Evolutionary conservation across 2,329 filamentous ascomycete genomes (phyloP).

Genomic region (Scopulariopsis brevicaulis): DNA sequence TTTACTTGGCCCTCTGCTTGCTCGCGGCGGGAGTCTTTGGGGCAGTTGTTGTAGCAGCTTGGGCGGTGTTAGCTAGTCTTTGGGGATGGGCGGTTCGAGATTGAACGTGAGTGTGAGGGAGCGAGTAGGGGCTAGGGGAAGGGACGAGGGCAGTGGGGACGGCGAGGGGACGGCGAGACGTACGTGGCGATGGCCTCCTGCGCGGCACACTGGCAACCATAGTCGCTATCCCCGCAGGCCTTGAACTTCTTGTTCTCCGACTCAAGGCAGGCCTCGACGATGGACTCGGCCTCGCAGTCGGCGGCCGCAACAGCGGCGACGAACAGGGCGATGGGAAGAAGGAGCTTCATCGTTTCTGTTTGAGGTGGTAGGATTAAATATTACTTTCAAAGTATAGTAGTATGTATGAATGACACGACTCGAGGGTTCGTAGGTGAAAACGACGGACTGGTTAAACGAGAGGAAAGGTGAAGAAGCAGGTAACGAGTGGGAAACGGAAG

Average conservation of each 20-base stretch:
- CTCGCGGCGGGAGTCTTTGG: slow-evolving; percentile 28
- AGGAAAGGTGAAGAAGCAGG: too few species aligned
- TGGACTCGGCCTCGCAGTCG: slow-evolving; percentile 31
- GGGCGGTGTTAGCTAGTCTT: neutral
- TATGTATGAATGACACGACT: neutral
- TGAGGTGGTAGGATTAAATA: neutral
- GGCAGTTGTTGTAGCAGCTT: slow-evolving; percentile 47
- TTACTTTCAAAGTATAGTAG: neutral
- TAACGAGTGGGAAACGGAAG: too few species aligned
- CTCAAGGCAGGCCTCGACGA: slow-evolving; percentile 30
- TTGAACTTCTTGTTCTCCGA: slow-evolving; percentile 25
- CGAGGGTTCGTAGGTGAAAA: too few species aligned
- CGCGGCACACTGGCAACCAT: slow-evolving; percentile 32
- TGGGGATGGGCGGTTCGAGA: too few species aligned
- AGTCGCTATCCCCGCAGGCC: slow-evolving; percentile 27
- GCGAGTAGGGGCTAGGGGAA: too few species aligned
- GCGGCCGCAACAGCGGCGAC: slow-evolving; percentile 17
- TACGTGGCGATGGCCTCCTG: slow-evolving; percentile 34
- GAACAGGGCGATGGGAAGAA: slow-evolving; percentile 26
- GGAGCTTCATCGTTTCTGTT: slow-evolving; percentile 30
- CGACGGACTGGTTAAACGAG: too few species aligned
- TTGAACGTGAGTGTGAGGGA: neutral
- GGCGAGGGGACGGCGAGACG: slow-evolving; percentile 8
- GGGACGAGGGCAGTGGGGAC: neutral
- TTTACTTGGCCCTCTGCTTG: slow-evolving; percentile 23